Evolutionary conservation across 805 yeast genomes (phyloP).

Genomic region (Hemisphaericaspora nanyangensis): DNA sequence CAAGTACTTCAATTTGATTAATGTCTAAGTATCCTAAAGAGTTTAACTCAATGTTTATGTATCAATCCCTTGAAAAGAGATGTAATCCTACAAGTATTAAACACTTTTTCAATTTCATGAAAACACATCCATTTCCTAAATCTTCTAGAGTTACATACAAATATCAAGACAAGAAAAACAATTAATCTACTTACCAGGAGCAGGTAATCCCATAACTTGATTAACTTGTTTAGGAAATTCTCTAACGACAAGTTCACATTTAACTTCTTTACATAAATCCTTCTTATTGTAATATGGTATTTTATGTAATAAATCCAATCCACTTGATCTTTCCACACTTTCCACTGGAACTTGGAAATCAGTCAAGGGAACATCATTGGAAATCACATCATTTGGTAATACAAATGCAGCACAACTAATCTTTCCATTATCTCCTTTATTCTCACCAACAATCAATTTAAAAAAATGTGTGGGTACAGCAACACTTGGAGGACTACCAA

Average conservation of each 20-base stretch:
- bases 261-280: conserved; percentile 74
- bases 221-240: conserved; percentile 57
- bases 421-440: conserved; percentile 31
- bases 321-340: conserved; percentile 83
- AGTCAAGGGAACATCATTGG: conserved; percentile 66
- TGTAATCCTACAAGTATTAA: too few relatives aligned
- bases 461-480: conserved; percentile 98
- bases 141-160: too few relatives aligned
- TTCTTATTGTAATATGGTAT: conserved; percentile 55
- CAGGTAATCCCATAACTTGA: conserved; percentile 14
- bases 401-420: conserved; percentile 90
- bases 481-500: conserved; percentile 93
- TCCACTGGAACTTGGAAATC: conserved; percentile 85
- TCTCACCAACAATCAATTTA: conserved; percentile 85
- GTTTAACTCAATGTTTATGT: too few relatives aligned
- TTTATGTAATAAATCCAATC: conserved; percentile 72
- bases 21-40: too few relatives aligned
- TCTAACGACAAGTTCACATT: conserved; percentile 75
- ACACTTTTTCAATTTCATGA: too few relatives aligned
- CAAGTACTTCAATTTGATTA: too few relatives aligned
- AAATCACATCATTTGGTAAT: conserved; percentile 79
- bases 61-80: too few relatives aligned
- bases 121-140: too few relatives aligned
- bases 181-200: neutral
- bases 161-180: neutral